A percentile compares a stretch with the other conserved stretches of the same genome.
These are phyloP conservation scores for Cantharellus anzutake DNA, from an alignment of 768 basidiomycete species.

Conservation along the genomic window DNA sequence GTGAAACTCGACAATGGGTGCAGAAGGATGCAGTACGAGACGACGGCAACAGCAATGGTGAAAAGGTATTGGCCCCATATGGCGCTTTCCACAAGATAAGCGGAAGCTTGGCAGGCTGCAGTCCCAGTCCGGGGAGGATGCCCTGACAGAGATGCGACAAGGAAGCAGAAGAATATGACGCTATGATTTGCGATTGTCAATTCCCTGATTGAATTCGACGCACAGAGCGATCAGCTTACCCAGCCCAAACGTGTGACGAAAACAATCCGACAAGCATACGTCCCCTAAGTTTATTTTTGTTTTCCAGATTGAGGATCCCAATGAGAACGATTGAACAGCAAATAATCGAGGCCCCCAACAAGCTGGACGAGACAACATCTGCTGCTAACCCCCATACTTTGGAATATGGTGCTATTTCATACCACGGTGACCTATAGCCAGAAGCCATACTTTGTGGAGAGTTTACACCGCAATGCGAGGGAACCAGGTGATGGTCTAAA, in stretches of 20 bases:
- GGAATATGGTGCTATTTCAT: not conserved
- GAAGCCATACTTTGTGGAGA: no score
- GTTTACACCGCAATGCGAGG: no score
- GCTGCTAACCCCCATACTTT: not conserved
- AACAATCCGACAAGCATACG: constrained; percentile 6
- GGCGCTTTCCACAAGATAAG: not conserved
- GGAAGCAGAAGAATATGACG: not conserved
- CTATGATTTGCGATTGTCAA: not conserved
- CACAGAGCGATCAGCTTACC: constrained; percentile 1
- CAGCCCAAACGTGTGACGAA: constrained; percentile 3
- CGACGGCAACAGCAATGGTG: constrained; percentile 5
- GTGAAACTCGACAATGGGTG: constrained; percentile 5
- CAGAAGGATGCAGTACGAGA: constrained; percentile 5
- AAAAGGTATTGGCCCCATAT: constrained; percentile 7
- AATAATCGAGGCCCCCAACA: not conserved
- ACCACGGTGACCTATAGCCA: not conserved
- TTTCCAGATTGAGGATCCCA: not conserved
- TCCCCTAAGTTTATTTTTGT: constrained; percentile 4
- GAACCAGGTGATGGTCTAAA: no score
- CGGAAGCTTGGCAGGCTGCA: not conserved
- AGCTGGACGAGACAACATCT: not conserved
- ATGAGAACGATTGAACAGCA: not conserved
- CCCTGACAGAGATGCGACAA: not conserved
- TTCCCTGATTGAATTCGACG: not conserved
- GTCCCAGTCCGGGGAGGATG: constrained; percentile 2